Evolutionary conservation across 2,329 filamentous ascomycete species (phyloP).

Genomic region (Hypoxylon sp.): DNA sequence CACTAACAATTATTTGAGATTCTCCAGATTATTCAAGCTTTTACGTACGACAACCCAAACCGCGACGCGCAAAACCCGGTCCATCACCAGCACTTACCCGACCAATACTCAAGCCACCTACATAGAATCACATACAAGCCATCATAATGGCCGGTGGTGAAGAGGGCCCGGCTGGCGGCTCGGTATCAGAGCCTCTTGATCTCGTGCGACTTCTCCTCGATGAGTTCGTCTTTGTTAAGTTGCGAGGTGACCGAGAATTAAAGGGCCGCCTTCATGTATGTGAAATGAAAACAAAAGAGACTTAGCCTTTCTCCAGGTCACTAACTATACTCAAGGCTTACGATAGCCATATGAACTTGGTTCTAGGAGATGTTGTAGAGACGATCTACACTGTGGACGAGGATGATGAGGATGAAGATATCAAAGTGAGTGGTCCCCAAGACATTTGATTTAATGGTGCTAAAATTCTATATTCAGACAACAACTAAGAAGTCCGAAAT

Average conservation of each 20-base stretch:
- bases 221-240: slow-evolving; percentile 97
- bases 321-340: slow-evolving; percentile 77
- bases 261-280: slow-evolving; percentile 94
- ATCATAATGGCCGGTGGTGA: slow-evolving; percentile 84
- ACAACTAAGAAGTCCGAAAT: slow-evolving; percentile 98
- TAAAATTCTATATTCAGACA: slow-evolving; percentile 68
- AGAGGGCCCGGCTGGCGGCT: slow-evolving; percentile 78
- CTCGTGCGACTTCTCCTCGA: slow-evolving; percentile 94
- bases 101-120: neutral
- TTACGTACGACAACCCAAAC: slow-evolving; percentile 7
- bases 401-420: slow-evolving; percentile 82
- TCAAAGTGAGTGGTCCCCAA: slow-evolving; percentile 72
- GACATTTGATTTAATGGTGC: neutral
- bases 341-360: slow-evolving; percentile 97
- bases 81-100: neutral
- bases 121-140: neutral
- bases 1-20: slow-evolving; percentile 32
- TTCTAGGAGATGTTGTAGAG: slow-evolving; percentile 96
- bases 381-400: slow-evolving; percentile 96
- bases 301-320: neutral
- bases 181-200: slow-evolving; percentile 92
- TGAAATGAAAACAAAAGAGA: slow-evolving; percentile 33
- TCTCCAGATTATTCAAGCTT: slow-evolving; percentile 7
- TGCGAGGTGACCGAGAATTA: slow-evolving; percentile 94
- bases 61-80: slow-evolving; percentile 7